Evolutionary conservation across 805 yeast species (phyloP).

Genomic region (Martiniozyma abietophila): DNA sequence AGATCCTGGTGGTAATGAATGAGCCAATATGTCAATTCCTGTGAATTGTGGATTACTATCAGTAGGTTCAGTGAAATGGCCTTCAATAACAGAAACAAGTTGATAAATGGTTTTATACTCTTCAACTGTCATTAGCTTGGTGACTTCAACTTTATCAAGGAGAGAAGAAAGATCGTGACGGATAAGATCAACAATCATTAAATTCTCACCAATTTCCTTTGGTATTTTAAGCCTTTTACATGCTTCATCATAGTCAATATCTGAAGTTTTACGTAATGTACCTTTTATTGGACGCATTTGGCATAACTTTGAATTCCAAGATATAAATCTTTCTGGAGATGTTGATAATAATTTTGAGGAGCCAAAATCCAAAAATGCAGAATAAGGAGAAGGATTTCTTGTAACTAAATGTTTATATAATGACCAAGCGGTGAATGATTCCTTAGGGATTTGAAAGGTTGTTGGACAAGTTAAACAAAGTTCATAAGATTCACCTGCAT

Average conservation of each 20-base stretch:
- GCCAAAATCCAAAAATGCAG: conserved; percentile 66
- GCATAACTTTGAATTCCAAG: conserved; percentile 57
- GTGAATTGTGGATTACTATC: conserved; percentile 29
- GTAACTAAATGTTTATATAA: conserved; percentile 63
- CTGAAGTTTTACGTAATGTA: conserved; percentile 64
- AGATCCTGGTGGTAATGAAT: conserved; percentile 92
- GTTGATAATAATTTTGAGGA: conserved; percentile 66
- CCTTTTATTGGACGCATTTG: conserved; percentile 96
- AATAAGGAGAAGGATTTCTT: conserved; percentile 87
- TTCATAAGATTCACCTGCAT: conserved; percentile 87
- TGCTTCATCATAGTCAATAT: conserved; percentile 50
- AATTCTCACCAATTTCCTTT: conserved; percentile 90
- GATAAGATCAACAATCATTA: conserved; percentile 94
- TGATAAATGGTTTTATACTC: conserved; percentile 89
- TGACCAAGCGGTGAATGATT: conserved; percentile 54
- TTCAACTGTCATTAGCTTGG: conserved; percentile 82
- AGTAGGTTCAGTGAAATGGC: conserved; percentile 35
- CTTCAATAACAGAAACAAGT: conserved; percentile 81
- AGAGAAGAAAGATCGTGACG: conserved; percentile 80
- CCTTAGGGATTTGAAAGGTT: conserved; percentile 40
- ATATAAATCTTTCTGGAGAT: conserved; percentile 88
- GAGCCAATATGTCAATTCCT: conserved; percentile 73
- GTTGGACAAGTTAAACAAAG: conserved; percentile 81
- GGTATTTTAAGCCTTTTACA: conserved; percentile 61
- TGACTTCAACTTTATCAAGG: conserved; percentile 55